These are phyloP conservation scores for Ophiocordyceps camponoti-rufipedis DNA, from an alignment of 2,329 filamentous ascomycete species.

Conservation along the genomic window DNA sequence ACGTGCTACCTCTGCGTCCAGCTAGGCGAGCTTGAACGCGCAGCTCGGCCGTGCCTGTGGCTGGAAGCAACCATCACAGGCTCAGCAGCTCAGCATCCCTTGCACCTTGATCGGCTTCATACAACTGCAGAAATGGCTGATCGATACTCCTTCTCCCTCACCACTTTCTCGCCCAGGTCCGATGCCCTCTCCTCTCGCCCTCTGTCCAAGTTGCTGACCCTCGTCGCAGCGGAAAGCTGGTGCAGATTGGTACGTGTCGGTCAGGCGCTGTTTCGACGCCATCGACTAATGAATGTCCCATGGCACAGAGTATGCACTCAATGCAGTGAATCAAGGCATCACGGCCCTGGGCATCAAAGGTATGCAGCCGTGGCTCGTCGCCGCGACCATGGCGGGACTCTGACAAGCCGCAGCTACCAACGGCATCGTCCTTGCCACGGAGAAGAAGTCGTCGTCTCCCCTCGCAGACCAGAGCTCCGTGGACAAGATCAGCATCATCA, in stretches of 20 bases:
- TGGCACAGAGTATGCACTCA: constrained; percentile 81
- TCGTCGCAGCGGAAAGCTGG: constrained; percentile 72
- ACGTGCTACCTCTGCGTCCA: not conserved
- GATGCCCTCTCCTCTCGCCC: constrained; percentile 8
- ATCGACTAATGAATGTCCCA: constrained; percentile 2
- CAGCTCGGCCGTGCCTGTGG: constrained; percentile 18
- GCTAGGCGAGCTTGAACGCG: constrained; percentile 15
- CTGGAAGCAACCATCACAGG: constrained; percentile 10
- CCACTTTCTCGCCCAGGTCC: constrained; percentile 98
- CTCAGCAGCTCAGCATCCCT: constrained; percentile 11
- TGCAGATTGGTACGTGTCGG: constrained; percentile 60
- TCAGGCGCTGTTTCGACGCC: not conserved
- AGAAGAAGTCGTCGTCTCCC: constrained; percentile 97
- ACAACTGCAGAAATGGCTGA: constrained; percentile 58
- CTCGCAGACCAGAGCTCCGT: constrained; percentile 90
- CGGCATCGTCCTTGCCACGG: constrained; percentile 93
- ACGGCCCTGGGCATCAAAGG: constrained; percentile 98
- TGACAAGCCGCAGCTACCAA: constrained; percentile 57
- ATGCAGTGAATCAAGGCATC: constrained; percentile 97
- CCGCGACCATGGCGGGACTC: not conserved
- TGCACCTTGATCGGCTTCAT: not conserved
- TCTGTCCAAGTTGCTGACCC: constrained; percentile 21
- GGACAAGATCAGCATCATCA: constrained; percentile 95
- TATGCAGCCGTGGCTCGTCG: constrained; percentile 16
- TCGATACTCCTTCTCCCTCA: constrained; percentile 97